phyloP scores from a whole-genome alignment of 2,329 filamentous ascomycete species.

The Didymella exigua region DNA sequence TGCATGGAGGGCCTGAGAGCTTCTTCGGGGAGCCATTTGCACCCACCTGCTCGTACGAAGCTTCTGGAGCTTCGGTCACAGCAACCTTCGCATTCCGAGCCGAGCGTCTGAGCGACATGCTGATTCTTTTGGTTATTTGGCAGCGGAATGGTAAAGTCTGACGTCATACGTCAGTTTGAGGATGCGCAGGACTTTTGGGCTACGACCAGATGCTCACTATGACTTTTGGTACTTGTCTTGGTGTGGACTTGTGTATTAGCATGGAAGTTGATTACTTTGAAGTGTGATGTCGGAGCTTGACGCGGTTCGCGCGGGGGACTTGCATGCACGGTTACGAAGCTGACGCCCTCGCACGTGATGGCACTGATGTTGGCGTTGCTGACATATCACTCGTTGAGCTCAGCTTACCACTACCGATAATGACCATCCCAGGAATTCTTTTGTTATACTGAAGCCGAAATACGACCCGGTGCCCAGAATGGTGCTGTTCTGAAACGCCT shows the following conservation, averaged over 20 bases:
- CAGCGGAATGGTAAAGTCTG: conserved; percentile 17
- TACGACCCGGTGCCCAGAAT: too few species aligned
- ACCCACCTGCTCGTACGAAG: neutral
- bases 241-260: neutral
- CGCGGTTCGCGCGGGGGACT: conserved; percentile 19
- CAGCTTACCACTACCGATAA: too few species aligned
- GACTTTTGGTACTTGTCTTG: neutral
- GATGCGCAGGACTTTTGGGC: conserved; percentile 25
- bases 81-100: conserved; percentile 50
- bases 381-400: conserved; percentile 22
- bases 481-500: too few species aligned
- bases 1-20: neutral
- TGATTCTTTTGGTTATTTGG: conserved; percentile 16
- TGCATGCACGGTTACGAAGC: conserved; percentile 10
- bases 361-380: conserved; percentile 18
- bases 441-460: too few species aligned
- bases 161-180: conserved; percentile 26
- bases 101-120: conserved; percentile 61
- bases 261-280: conserved; percentile 8
- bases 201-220: conserved; percentile 51
- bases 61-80: neutral
- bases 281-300: conserved; percentile 22
- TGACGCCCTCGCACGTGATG: conserved; percentile 39
- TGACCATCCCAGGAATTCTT: too few species aligned
- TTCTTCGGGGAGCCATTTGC: neutral